Conservation (phyloP, 495 filamentous ascomycete species). For the Chlorociboria aeruginascens region DNA sequence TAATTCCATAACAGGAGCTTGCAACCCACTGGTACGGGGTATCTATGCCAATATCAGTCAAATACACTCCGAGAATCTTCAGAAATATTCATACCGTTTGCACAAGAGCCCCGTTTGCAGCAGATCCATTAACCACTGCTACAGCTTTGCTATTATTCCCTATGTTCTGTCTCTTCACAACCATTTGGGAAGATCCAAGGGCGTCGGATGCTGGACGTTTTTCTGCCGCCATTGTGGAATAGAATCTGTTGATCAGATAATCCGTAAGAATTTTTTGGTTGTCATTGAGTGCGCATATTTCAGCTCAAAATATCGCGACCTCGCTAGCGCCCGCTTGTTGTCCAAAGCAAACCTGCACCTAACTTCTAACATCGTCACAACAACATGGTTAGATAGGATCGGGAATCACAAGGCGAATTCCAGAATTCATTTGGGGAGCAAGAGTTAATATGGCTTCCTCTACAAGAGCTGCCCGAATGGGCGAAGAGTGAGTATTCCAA, state of each 20-base stretch:
- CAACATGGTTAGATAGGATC: too few relatives aligned
- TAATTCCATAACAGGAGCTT: conserved; percentile 92
- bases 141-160: conserved; percentile 49
- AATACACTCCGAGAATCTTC: conserved; percentile 4
- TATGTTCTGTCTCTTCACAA: conserved; percentile 84
- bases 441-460: conserved; percentile 43
- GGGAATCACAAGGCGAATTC: too few relatives aligned
- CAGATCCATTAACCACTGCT: conserved; percentile 52
- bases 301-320: too few relatives aligned
- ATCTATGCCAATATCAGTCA: conserved; percentile 37
- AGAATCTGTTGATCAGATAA: too few relatives aligned
- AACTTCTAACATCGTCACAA: too few relatives aligned
- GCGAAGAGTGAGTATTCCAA: conserved; percentile 75
- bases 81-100: conserved; percentile 55
- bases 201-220: conserved; percentile 77
- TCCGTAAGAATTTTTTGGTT: too few relatives aligned
- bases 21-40: conserved; percentile 71
- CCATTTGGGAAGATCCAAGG: conserved; percentile 66
- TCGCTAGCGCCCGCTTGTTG: too few relatives aligned
- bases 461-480: conserved; percentile 74
- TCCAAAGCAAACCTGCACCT: too few relatives aligned
- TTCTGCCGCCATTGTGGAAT: conserved; percentile 62
- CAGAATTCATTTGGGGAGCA: conserved; percentile 1
- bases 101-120: conserved; percentile 60
- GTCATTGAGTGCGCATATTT: too few relatives aligned